Percentiles rank a stretch among this genome's conserved stretches.
Conservation (phyloP, 371 early-diverging fungal genomes). For the Mortierella sp. region DNA sequence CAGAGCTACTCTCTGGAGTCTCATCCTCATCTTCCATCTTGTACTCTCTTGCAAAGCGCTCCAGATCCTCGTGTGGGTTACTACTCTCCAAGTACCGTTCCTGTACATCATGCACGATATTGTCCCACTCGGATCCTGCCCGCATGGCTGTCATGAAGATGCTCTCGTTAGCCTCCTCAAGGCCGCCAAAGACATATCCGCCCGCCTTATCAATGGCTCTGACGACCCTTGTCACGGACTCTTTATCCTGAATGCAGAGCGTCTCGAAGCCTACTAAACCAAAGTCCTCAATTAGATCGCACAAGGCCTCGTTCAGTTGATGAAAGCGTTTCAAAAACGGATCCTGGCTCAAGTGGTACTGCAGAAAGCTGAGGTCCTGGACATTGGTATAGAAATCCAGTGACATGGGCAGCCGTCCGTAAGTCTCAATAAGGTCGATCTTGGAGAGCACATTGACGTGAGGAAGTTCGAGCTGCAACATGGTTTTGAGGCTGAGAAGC, state of each 20-base stretch:
- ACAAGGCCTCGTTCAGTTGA: conserved; percentile 83
- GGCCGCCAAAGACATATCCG: conserved; percentile 90
- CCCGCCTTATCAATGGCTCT: conserved; percentile 91
- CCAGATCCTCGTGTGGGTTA: conserved; percentile 35
- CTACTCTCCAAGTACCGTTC: conserved; percentile 66
- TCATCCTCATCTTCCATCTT: conserved; percentile 20
- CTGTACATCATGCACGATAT: conserved; percentile 70
- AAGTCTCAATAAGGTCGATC: conserved; percentile 88
- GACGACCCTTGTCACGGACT: conserved; percentile 80
- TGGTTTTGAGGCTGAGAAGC: conserved; percentile 84
- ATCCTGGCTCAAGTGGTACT: conserved; percentile 79
- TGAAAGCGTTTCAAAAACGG: conserved; percentile 73
- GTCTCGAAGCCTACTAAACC: conserved; percentile 91
- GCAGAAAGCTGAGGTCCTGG: conserved; percentile 85
- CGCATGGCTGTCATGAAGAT: conserved; percentile 76
- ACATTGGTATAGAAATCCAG: conserved; percentile 96
- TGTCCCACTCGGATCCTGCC: conserved; percentile 58
- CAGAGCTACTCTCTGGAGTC: neutral
- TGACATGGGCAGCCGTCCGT: conserved; percentile 80
- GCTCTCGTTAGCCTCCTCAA: conserved; percentile 82
- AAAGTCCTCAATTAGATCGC: conserved; percentile 92
- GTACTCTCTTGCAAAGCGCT: conserved; percentile 45
- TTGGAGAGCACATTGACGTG: conserved; percentile 97
- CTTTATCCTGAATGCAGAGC: conserved; percentile 86
- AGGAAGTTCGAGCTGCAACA: conserved; percentile 95